Conservation (phyloP, 805 yeast species). For the Saturnispora sanitii region DNA sequence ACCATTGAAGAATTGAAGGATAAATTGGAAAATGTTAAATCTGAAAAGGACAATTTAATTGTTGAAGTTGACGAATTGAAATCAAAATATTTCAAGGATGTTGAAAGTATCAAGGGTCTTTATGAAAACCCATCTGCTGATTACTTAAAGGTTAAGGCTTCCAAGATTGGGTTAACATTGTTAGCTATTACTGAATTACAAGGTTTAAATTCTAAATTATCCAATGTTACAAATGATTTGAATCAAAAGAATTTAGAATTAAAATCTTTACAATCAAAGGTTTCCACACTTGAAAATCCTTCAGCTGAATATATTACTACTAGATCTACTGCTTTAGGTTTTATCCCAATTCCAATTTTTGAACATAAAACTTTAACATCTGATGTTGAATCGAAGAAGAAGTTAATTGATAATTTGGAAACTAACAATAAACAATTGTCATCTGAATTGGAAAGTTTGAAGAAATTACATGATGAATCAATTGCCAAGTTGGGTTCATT, state of each 20-base stretch:
- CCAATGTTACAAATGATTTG: background rate
- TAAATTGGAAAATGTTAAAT: background rate
- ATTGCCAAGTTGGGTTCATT: background rate
- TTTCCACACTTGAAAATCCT: conserved; percentile 16
- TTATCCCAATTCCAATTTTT: conserved; percentile 15
- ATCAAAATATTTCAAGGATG: background rate
- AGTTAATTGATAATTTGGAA: conserved; percentile 1
- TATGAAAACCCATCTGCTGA: conserved; percentile 11
- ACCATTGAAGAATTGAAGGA: background rate
- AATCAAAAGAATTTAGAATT: conserved; percentile 7
- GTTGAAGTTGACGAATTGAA: background rate
- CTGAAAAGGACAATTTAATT: background rate
- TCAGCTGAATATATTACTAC: conserved; percentile 21
- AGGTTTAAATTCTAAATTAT: background rate
- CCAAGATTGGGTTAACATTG: conserved; percentile 1
- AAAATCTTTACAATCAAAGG: conserved; percentile 3
- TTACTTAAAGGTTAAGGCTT: conserved; percentile 7
- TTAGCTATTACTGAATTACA: conserved; percentile 3
- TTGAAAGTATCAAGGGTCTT: conserved; percentile 4
- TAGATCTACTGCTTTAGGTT: conserved; percentile 13
- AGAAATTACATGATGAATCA: background rate
- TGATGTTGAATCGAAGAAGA: conserved; percentile 2
- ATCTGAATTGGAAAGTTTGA: background rate
- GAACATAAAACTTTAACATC: conserved; percentile 10
- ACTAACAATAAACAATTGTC: background rate